phyloP scores from a whole-genome alignment of 2,329 filamentous ascomycete species.

The Trichoderma sp. region DNA sequence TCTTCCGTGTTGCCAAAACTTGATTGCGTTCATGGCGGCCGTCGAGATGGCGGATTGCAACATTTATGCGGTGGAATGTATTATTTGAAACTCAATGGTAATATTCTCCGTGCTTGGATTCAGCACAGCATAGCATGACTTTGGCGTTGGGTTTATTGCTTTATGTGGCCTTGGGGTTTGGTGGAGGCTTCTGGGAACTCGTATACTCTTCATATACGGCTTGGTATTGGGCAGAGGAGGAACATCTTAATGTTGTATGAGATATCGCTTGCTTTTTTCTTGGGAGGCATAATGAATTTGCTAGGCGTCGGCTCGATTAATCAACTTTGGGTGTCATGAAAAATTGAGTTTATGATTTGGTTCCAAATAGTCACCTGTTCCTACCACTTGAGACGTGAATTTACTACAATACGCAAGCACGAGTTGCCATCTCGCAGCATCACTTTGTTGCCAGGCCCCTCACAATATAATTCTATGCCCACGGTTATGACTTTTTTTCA shows the following conservation, averaged over 20 bases:
- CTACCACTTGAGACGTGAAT: neutral
- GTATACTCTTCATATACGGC: neutral
- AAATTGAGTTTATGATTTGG: neutral
- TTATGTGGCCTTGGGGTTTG: neutral
- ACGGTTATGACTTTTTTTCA: neutral
- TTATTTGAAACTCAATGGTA: neutral
- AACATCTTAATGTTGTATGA: neutral
- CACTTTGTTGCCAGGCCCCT: neutral
- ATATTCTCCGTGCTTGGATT: constrained; percentile 9
- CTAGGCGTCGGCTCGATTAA: neutral
- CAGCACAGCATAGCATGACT: constrained; percentile 13
- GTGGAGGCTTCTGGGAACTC: neutral
- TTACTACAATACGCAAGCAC: neutral
- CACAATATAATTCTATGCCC: neutral
- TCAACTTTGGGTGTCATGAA: neutral
- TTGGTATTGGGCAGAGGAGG: neutral
- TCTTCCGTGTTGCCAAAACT: neutral
- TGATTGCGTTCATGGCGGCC: neutral
- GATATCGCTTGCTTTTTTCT: neutral
- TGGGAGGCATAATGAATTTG: neutral
- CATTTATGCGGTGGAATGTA: neutral
- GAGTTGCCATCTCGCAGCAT: neutral
- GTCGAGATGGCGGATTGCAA: neutral
- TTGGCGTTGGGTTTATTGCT: constrained; percentile 14
- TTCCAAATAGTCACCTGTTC: neutral